Base-by-base conservation (phyloP, 2,329 filamentous ascomycete species). In the Fusarium goolgardi region DNA sequence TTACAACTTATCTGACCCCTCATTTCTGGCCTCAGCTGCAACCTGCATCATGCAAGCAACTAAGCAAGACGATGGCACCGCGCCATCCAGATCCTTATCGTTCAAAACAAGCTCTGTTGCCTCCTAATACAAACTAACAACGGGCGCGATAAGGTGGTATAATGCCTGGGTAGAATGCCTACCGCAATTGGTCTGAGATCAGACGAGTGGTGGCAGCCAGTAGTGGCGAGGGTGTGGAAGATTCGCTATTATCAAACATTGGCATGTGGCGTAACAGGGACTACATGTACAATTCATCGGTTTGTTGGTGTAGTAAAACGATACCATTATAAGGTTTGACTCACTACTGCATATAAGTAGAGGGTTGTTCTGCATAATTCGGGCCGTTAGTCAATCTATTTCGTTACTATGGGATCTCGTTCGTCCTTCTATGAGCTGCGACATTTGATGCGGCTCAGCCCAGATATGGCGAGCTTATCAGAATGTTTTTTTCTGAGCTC, bases 91-190 rank as follows among this genome's bases (percentile, higher is more conserved):
- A 44, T 44, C 18, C 51, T 66, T 59, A 43, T 44, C 46, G 25
- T 21, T 31, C 31, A 52, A 21, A 35, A 23, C n/a, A n/a, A 47
- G 59, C 21, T 57, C 35, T 47, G 35, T 12, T 54, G 21, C 27
- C 44, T 35, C 35, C 59, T 25, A 29, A 41, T 15, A 20, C 35
- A 5, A 37, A n/a, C 37, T 54, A 34, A 59, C 10, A 40, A 32
- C 20, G 57, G 32, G 34, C 41, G 35, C 41, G 44, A 63, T 60
- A 60, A 47, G 59, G 34, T 25, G 37, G n/a, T 46, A 32, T 34
- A 34, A 47, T 49, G 21, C 27, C 27, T 29, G 10, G 10, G 27
- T 29, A 29, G 27, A 29, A 47, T 52, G 20, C 21, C 23, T 41
- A 51, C 46, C 37, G 23, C 11, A 25, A 2, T 21, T 40, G 62